Percentiles rank a stretch among this genome's conserved stretches.
Evolutionary conservation across 75 land plant genomes (phyloP).

Genomic region (Pinus albicaulis): DNA sequence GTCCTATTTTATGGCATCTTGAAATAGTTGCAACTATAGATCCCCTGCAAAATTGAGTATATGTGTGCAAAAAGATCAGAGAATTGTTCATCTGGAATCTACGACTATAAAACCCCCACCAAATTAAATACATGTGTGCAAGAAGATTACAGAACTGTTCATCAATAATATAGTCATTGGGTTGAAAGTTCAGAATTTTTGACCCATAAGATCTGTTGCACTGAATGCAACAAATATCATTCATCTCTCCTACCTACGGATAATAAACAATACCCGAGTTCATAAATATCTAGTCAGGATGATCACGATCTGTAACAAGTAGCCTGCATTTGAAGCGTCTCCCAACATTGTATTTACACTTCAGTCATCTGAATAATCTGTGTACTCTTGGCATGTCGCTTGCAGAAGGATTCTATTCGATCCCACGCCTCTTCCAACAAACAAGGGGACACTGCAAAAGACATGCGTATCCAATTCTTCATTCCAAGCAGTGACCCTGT

Average conservation of each 20-base stretch:
- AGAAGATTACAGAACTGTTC: background rate
- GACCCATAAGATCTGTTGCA: background rate
- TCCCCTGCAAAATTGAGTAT: too few relatives aligned
- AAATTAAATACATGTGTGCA: too few relatives aligned
- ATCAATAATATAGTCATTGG: background rate
- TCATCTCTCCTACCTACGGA: background rate
- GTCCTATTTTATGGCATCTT: too few relatives aligned
- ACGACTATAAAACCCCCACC: too few relatives aligned
- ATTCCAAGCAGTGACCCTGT: slow-evolving; percentile 47
- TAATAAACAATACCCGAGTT: background rate
- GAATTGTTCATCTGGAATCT: too few relatives aligned
- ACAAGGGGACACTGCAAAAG: slow-evolving; percentile 61
- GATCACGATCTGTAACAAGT: background rate
- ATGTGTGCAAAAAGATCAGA: too few relatives aligned
- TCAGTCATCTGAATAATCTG: background rate
- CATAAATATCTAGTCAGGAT: background rate
- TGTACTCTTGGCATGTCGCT: slow-evolving; percentile 32
- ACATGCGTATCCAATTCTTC: slow-evolving; percentile 75
- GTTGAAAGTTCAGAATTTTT: background rate
- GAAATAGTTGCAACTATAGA: too few relatives aligned
- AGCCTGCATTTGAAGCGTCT: background rate
- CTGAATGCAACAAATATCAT: background rate
- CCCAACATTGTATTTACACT: background rate
- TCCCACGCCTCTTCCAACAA: slow-evolving; percentile 59
- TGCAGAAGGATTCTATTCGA: slow-evolving; percentile 64